Evolutionary conservation across 306 rosid genomes (phyloP), one percentile per base, ranked within the genome.

Genomic region (Begonia loranthoides): DNA sequence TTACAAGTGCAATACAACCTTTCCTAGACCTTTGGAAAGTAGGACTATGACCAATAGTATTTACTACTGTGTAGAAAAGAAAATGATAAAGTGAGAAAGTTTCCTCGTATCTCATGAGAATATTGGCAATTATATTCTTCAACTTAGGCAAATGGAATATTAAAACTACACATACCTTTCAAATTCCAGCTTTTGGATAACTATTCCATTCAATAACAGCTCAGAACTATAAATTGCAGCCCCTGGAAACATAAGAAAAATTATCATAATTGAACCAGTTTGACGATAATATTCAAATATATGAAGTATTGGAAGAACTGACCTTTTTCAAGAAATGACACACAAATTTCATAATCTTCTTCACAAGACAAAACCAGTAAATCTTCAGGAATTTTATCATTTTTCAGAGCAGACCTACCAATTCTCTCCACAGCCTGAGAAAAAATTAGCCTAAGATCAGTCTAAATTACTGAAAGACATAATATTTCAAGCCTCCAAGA

Each of bases 251-350:
- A 68, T 52, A 67, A 55, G 51, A 39, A 16, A 64, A 14, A 15
- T 22, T 45, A 22, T 57, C 48, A 12, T 41, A 45, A 24, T 2
- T 5, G 21, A 39, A 13, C 15, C 41, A 11, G 12, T 22, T n/a
- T 24, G 52, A 58, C 12, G 47, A 15, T 9, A 49, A 12, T 48
- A 48, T 44, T 53, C 16, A 38, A 4, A 34, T 22, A 47, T 41
- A n/a, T n/a, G n/a, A n/a, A 1, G 40, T 17, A 53, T 13, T 45
- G 2, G 13, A 19, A 28, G 13, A 50, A 36, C 67, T 44, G 39
- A 92, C 99, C 99, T 72, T 86, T 87, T 73, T 78, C 84, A 34
- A 86, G 92, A 61, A 83, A 80, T 45, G 99, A 87, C 62, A 76
- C 58, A 49, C 93, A 90, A 17, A 66, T 51, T 57, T 59, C 72